Evolutionary conservation across 2,329 filamentous ascomycete genomes (phyloP).

Genomic region (Helminthosporium solani): DNA sequence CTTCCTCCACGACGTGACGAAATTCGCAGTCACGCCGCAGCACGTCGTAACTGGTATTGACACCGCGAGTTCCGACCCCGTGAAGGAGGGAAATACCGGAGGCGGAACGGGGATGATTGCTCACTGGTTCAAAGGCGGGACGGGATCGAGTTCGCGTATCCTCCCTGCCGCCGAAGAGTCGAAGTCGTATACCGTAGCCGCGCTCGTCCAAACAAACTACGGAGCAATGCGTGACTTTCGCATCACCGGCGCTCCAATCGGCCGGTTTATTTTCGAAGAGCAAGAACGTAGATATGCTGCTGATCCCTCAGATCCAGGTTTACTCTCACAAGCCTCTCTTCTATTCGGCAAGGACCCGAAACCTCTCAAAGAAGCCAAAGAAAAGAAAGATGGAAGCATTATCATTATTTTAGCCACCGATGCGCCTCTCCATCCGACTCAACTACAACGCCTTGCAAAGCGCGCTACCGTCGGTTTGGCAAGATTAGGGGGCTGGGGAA

Average conservation of each 20-base stretch:
- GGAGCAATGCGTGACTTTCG: conserved; percentile 58
- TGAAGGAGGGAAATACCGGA: conserved; percentile 63
- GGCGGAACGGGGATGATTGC: conserved; percentile 70
- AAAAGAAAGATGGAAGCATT: conserved; percentile 63
- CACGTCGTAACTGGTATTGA: conserved; percentile 58
- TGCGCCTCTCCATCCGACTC: conserved; percentile 58
- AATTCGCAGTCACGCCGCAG: conserved; percentile 56
- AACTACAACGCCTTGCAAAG: conserved; percentile 60
- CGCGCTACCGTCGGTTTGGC: conserved; percentile 63
- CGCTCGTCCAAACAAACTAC: conserved; percentile 67
- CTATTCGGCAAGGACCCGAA: conserved; percentile 26
- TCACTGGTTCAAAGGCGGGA: conserved; percentile 67
- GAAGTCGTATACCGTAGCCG: conserved; percentile 59
- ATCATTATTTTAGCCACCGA: conserved; percentile 64
- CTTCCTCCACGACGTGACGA: conserved; percentile 58
- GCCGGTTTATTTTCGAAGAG: conserved; percentile 56
- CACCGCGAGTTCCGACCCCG: conserved; percentile 51
- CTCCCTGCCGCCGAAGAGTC: conserved; percentile 40
- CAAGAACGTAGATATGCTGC: conserved; percentile 39
- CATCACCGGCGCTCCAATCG: conserved; percentile 63
- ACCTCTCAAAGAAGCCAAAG: conserved; percentile 35
- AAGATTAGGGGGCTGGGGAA: conserved; percentile 61
- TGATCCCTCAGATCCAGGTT: conserved; percentile 26
- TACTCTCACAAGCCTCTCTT: conserved; percentile 29
- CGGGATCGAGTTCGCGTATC: conserved; percentile 60